These are phyloP conservation scores for Aspergillus sparsus DNA, from an alignment of 495 filamentous ascomycete genomes.

Conservation along the genomic window DNA sequence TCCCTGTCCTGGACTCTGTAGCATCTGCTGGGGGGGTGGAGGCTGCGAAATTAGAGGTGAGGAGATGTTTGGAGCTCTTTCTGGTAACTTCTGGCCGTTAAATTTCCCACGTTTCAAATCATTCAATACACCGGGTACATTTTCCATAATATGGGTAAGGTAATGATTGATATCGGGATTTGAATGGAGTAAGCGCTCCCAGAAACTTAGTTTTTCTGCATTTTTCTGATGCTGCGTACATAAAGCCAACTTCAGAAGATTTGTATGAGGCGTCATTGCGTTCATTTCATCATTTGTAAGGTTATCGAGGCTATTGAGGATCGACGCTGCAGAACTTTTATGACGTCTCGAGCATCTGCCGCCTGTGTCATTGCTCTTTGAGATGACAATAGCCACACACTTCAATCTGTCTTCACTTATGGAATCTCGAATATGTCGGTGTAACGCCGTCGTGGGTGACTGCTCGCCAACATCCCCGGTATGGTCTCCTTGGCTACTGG, in stretches of 20 bases:
- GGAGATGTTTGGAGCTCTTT: background rate
- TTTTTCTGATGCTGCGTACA: conserved; percentile 1
- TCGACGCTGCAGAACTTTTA: background rate
- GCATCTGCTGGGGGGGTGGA: background rate
- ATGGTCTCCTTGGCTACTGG: background rate
- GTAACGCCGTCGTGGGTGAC: background rate
- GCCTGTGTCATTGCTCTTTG: background rate
- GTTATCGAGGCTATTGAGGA: background rate
- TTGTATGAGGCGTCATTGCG: background rate
- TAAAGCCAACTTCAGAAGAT: background rate
- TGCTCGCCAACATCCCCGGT: background rate
- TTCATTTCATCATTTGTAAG: background rate
- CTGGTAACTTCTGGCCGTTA: background rate
- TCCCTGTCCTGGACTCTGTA: background rate
- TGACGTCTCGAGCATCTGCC: background rate
- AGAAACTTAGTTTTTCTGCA: background rate
- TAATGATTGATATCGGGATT: background rate
- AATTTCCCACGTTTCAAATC: background rate
- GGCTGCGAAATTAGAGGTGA: background rate
- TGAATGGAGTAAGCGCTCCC: background rate
- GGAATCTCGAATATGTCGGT: background rate
- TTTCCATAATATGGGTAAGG: background rate
- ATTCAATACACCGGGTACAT: background rate
- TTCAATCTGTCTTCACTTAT: background rate
- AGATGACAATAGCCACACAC: background rate